Percentiles rank a stretch among this genome's conserved stretches.
Conservation (phyloP, 768 basidiomycete species). For the Suillus luteus region DNA sequence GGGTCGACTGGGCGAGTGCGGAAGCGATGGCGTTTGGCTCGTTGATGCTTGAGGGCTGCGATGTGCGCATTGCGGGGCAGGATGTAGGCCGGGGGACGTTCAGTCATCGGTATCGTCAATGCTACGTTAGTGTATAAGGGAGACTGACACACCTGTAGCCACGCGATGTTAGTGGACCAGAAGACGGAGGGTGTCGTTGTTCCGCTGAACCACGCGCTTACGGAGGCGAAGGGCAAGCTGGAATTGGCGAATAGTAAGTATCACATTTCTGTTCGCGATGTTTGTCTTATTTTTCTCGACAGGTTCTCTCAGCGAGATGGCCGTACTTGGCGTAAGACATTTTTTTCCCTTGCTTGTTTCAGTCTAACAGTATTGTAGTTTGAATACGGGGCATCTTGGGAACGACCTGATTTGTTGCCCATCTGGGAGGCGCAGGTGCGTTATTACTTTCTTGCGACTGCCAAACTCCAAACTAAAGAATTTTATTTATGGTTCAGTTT, state of each 20-base stretch:
- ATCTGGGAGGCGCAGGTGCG: slow-evolving; percentile 91
- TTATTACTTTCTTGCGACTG: not conserved
- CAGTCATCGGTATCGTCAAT: slow-evolving; percentile 59
- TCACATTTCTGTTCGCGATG: slow-evolving; percentile 13
- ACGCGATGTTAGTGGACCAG: slow-evolving; percentile 93
- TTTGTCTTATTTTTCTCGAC: slow-evolving; percentile 5
- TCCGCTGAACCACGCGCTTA: slow-evolving; percentile 73
- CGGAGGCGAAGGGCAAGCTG: slow-evolving; percentile 59
- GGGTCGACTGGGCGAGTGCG: slow-evolving; percentile 87
- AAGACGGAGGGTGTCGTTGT: slow-evolving; percentile 76
- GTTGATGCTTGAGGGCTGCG: slow-evolving; percentile 77
- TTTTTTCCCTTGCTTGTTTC: not conserved
- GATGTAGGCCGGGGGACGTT: slow-evolving; percentile 92
- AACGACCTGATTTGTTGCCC: slow-evolving; percentile 74
- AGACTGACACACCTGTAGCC: slow-evolving; percentile 38
- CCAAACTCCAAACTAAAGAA: not conserved
- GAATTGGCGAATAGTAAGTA: slow-evolving; percentile 84
- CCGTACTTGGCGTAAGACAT: slow-evolving; percentile 74
- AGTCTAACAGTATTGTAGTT: slow-evolving; percentile 50
- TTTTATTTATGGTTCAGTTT: slow-evolving; percentile 48
- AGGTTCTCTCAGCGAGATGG: slow-evolving; percentile 90
- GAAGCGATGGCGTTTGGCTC: slow-evolving; percentile 93
- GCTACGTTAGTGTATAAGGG: not conserved
- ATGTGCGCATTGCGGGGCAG: slow-evolving; percentile 90
- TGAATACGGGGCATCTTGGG: slow-evolving; percentile 91